Evolutionary conservation across 345 rosid genomes (phyloP).

Genomic region (Melaleuca alternifolia): DNA sequence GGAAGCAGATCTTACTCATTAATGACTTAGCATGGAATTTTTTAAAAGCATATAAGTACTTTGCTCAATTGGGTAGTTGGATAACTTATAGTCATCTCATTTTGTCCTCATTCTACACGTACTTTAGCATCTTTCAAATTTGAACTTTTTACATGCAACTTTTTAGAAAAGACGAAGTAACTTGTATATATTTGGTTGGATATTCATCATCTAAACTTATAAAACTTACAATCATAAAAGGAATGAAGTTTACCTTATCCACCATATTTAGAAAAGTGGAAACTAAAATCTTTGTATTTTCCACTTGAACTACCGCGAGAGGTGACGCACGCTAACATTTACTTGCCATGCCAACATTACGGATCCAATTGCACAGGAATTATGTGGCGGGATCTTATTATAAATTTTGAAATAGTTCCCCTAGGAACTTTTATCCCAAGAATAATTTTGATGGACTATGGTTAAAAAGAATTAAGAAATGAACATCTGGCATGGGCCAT

Average conservation of each 20-base stretch:
- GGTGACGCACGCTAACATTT: too few species aligned
- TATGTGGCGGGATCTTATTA: neutral
- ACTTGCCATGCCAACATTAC: neutral
- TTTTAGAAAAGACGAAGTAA: too few species aligned
- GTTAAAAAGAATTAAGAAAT: neutral
- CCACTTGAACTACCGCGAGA: too few species aligned
- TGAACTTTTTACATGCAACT: too few species aligned
- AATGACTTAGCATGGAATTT: neutral
- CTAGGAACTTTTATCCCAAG: neutral
- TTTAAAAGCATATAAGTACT: neutral
- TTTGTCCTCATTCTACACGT: neutral
- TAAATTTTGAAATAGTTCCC: neutral
- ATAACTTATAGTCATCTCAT: neutral
- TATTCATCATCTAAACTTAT: too few species aligned
- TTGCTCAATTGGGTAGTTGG: neutral
- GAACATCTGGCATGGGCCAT: neutral
- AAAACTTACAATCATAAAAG: neutral
- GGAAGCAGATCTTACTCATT: neutral
- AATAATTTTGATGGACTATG: neutral
- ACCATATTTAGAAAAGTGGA: neutral
- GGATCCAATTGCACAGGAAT: neutral
- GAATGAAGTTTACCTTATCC: neutral
- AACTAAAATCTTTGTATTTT: too few species aligned
- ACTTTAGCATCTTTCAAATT: too few species aligned
- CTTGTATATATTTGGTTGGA: too few species aligned